phyloP scores from a whole-genome alignment of 768 basidiomycete genomes.

The Macrolepiota fuliginosa region DNA sequence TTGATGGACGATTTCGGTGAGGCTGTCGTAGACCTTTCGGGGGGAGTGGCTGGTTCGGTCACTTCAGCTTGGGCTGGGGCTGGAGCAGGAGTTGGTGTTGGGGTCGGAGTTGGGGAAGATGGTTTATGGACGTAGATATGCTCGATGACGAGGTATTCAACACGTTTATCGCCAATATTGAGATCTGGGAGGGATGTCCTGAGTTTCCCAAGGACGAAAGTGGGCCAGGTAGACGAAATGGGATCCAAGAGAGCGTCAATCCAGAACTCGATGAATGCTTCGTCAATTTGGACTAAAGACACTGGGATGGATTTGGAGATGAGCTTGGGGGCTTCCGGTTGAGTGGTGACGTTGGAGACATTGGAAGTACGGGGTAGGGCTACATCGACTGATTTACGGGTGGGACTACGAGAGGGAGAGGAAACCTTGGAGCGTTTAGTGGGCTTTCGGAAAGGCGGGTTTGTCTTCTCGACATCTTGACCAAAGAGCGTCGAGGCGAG shows the following conservation, averaged over 20 bases:
- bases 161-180: constrained; percentile 30
- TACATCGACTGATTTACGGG: constrained; percentile 25
- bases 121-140: constrained; percentile 46
- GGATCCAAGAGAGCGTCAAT: constrained; percentile 71
- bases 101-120: constrained; percentile 24
- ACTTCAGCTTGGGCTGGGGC: neutral
- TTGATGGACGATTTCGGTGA: constrained; percentile 47
- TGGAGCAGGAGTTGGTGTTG: constrained; percentile 23
- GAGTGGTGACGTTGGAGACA: neutral
- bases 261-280: constrained; percentile 85
- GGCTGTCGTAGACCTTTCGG: constrained; percentile 16
- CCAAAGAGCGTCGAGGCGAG: constrained; percentile 60
- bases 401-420: constrained; percentile 13
- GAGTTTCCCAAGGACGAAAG: constrained; percentile 69
- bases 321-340: constrained; percentile 20
- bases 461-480: constrained; percentile 50
- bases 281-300: constrained; percentile 61
- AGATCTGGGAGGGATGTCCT: constrained; percentile 33
- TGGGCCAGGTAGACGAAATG: constrained; percentile 61
- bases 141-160: constrained; percentile 71
- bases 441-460: constrained; percentile 25
- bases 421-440: constrained; percentile 19
- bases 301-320: constrained; percentile 41
- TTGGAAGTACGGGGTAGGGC: constrained; percentile 2
- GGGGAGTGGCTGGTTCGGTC: neutral